A percentile compares a stretch with the other conserved stretches of the same genome.
Evolutionary conservation across 139 green algal species (phyloP).

Genomic region (Closterium sp.): DNA sequence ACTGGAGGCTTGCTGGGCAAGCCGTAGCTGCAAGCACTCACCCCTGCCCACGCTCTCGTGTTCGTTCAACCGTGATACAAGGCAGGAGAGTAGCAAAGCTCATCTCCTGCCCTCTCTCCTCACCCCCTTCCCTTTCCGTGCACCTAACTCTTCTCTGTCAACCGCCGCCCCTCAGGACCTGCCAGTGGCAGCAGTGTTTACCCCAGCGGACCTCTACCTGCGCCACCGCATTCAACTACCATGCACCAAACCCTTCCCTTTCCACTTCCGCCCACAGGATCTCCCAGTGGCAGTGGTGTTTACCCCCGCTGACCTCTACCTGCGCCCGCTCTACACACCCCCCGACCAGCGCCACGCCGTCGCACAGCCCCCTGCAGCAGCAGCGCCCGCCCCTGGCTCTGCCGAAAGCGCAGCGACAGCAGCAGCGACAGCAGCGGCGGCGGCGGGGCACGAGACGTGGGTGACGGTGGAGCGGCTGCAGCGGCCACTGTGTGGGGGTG

Average conservation of each 20-base stretch:
- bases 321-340: background rate
- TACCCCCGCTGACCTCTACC: constrained; percentile 70
- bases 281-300: constrained; percentile 77
- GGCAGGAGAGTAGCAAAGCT: background rate
- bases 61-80: no score
- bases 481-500: constrained; percentile 73
- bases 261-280: background rate
- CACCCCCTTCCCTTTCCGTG: background rate
- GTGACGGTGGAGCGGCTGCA: constrained; percentile 70
- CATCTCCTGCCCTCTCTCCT: background rate
- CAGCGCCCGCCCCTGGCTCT: background rate
- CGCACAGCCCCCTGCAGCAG: background rate
- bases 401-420: background rate
- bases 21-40: no score
- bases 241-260: no score
- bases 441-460: constrained; percentile 76
- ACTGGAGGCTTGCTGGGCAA: no score
- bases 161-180: constrained; percentile 7
- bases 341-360: background rate
- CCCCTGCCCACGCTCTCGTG: no score
- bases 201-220: constrained; percentile 55
- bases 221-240: no score
- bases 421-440: background rate
- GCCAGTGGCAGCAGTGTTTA: constrained; percentile 77
- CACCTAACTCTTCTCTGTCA: no score